Conservation (phyloP, 164 flowering plant species). For the Nymphaea colorata region DNA sequence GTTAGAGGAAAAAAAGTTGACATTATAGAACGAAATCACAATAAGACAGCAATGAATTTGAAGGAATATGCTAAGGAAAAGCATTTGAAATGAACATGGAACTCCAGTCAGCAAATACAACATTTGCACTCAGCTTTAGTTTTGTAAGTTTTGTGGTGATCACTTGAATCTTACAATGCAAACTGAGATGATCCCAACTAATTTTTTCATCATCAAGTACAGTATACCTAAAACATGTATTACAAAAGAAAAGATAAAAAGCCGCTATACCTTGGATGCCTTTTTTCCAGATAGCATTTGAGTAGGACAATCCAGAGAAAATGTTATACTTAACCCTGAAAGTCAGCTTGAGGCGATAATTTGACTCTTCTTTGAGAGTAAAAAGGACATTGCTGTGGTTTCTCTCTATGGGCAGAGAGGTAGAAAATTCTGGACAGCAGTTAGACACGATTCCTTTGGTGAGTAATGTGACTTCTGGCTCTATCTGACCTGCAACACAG, state of each 20-base stretch:
- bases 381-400: conserved; percentile 27
- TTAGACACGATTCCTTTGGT: conserved; percentile 52
- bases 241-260: neutral
- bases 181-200: too few species aligned
- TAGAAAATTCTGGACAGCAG: conserved; percentile 33
- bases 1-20: too few species aligned
- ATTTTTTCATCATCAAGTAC: too few species aligned
- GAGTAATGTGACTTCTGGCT: conserved; percentile 62
- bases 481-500: conserved; percentile 40
- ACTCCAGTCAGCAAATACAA: too few species aligned
- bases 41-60: too few species aligned
- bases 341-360: conserved; percentile 44
- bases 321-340: conserved; percentile 62
- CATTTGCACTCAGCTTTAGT: too few species aligned
- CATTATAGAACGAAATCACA: too few species aligned
- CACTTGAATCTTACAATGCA: too few species aligned
- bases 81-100: too few species aligned
- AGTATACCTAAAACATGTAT: too few species aligned
- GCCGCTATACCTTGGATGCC: conserved; percentile 42
- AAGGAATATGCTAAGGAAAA: too few species aligned
- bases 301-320: conserved; percentile 59
- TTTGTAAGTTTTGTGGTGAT: too few species aligned
- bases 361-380: conserved; percentile 55
- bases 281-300: conserved; percentile 68
- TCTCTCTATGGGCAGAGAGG: conserved; percentile 35